Evolutionary conservation across 306 rosid species (phyloP).

Genomic region (Sesbania bispinosa): DNA sequence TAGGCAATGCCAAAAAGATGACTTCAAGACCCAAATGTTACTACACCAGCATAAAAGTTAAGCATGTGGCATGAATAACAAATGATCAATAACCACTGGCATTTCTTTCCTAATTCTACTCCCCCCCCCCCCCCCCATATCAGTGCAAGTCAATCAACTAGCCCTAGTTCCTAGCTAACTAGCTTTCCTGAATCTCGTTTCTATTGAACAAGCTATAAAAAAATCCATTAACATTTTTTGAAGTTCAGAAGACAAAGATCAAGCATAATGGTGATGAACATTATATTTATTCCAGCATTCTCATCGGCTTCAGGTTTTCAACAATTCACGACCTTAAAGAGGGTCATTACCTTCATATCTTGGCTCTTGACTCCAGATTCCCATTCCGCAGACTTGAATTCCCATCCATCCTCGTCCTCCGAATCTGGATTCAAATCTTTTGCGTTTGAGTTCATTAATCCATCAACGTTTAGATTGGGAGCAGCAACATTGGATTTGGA

Average conservation of each 20-base stretch:
- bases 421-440: slow-evolving; percentile 32
- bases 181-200: slow-evolving; percentile 14
- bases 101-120: slow-evolving; percentile 24
- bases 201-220: neutral
- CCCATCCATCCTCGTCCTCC: slow-evolving; percentile 83
- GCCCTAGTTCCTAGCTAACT: slow-evolving; percentile 29
- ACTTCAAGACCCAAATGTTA: neutral
- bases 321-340: too few relatives aligned
- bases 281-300: neutral
- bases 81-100: slow-evolving; percentile 39
- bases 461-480: slow-evolving; percentile 8
- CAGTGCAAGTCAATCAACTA: slow-evolving; percentile 26
- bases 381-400: slow-evolving; percentile 76
- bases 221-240: neutral
- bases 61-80: neutral
- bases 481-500: neutral
- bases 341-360: slow-evolving; percentile 33
- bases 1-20: neutral
- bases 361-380: slow-evolving; percentile 33
- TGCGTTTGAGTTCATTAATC: slow-evolving; percentile 9
- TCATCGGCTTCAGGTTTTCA: neutral
- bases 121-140: neutral
- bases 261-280: neutral
- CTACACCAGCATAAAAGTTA: slow-evolving; percentile 14
- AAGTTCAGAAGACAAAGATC: neutral